Evolutionary conservation across 192 early-diverging fungal species (phyloP).

Genomic region (Coemansia sp.): DNA sequence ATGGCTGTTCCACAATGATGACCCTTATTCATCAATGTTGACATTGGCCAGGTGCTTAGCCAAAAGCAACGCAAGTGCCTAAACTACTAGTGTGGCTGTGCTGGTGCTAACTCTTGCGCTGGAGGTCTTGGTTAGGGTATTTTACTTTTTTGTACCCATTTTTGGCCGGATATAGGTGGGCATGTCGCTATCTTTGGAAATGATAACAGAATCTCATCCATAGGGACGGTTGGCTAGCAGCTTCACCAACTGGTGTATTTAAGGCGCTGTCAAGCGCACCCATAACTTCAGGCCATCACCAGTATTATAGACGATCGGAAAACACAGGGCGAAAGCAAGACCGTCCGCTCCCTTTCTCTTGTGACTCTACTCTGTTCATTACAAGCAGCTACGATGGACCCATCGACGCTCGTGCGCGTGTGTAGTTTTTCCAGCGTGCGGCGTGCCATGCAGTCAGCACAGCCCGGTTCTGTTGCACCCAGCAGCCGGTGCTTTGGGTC

Average conservation of each 20-base stretch:
- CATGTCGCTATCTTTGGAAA: background rate
- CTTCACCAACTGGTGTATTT: background rate
- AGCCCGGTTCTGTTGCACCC: background rate
- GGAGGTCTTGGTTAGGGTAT: background rate
- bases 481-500: constrained; percentile 1
- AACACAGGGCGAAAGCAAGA: background rate
- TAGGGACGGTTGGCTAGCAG: background rate
- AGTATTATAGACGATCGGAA: background rate
- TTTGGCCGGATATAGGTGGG: background rate
- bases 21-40: too few relatives aligned
- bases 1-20: background rate
- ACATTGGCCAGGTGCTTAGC: too few relatives aligned
- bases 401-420: constrained; percentile 14
- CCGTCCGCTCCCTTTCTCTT: background rate
- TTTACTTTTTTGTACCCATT: background rate
- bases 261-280: background rate
- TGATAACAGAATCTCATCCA: background rate
- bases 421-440: constrained; percentile 3
- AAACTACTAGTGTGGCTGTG: background rate
- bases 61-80: background rate
- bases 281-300: background rate
- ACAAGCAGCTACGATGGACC: constrained; percentile 1
- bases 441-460: background rate
- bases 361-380: background rate
- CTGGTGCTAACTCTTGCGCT: background rate